Base-by-base conservation (phyloP, 2,329 filamentous ascomycete genomes). In the Trichoderma oligosporum region DNA sequence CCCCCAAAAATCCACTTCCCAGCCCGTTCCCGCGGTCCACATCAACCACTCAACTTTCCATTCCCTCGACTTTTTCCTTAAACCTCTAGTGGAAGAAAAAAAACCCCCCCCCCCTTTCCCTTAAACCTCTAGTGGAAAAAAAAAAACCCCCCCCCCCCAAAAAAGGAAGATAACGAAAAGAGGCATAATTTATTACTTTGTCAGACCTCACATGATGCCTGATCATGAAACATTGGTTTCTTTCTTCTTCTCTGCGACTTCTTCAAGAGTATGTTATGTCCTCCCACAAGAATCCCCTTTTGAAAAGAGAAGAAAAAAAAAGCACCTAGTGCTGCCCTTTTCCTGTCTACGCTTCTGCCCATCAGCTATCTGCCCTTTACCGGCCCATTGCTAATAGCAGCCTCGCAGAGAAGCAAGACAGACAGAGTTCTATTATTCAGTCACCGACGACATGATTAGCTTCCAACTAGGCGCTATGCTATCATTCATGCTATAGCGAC, bases 31-130 rank as follows among this genome's bases (percentile, higher is more conserved):
- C 55, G 55, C 45, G 46, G 55, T 57, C 55, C 55, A 57, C 55
- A 45, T 57, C 55, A 31, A 57, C 55, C 55, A 42, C 55, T 57
- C 55, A 49, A n/a, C 45, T 35, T 57, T 51, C 39, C 36, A 45
- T 48, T 35, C 55, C 55, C 55, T 57, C 55, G 45, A 57, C 55
- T 42, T 57, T 57, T 57, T 53, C 39, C 29, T 18, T 53, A 41
- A n/a, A 11, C 22, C 29, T 54, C 51, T 54, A 45, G 39, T 38
- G 41, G 20, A 36, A 22, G 14, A 20, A 33, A 9, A 33, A 22
- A 31, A 5, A 33, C 9, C 16, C 55, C 55, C 55, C 51, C 55
- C 36, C 51, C 55, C 35, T 57, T 57, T n/a, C n/a, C n/a, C 27
- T 31, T 31, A 31, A 5, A 6, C 6, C 27, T 31, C 27, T 31